A percentile compares a stretch with the other conserved stretches of the same genome.
Conservation (phyloP, 2,329 filamentous ascomycete genomes). For the Phialocephala subalpina region DNA sequence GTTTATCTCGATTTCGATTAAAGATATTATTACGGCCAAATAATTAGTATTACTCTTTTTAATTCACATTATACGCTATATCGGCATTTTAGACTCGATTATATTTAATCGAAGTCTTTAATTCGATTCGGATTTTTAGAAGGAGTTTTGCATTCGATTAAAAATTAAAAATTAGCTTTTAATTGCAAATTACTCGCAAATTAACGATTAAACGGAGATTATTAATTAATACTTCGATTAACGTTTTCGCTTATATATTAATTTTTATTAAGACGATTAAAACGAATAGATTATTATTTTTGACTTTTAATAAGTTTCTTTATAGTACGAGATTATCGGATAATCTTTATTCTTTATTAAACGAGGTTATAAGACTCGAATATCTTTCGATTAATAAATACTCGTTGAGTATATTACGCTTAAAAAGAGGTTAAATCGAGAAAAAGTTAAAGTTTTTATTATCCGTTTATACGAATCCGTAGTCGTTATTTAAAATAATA, state of each 20-base stretch:
- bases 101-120: slow-evolving; percentile 26
- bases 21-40: slow-evolving; percentile 14
- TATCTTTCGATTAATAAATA: too few relatives aligned
- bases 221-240: slow-evolving; percentile 35
- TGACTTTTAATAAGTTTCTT: too few relatives aligned
- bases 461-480: too few relatives aligned
- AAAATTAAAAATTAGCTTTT: slow-evolving; percentile 26
- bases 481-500: too few relatives aligned
- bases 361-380: too few relatives aligned
- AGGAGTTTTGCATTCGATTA: slow-evolving; percentile 20
- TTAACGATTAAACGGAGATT: slow-evolving; percentile 33
- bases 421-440: too few relatives aligned
- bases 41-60: slow-evolving; percentile 22
- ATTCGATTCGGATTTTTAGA: slow-evolving; percentile 31
- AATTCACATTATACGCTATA: slow-evolving; percentile 12
- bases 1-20: slow-evolving; percentile 13
- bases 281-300: too few relatives aligned
- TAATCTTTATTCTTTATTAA: too few relatives aligned
- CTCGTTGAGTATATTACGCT: too few relatives aligned
- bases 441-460: too few relatives aligned
- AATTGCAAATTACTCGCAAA: slow-evolving; percentile 24
- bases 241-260: slow-evolving; percentile 24
- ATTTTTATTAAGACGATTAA: slow-evolving; percentile 36
- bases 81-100: slow-evolving; percentile 13
- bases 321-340: too few relatives aligned